A percentile compares a stretch with the other conserved stretches of the same genome.
phyloP scores from a whole-genome alignment of 805 yeast species.

The Candida koratica region DNA sequence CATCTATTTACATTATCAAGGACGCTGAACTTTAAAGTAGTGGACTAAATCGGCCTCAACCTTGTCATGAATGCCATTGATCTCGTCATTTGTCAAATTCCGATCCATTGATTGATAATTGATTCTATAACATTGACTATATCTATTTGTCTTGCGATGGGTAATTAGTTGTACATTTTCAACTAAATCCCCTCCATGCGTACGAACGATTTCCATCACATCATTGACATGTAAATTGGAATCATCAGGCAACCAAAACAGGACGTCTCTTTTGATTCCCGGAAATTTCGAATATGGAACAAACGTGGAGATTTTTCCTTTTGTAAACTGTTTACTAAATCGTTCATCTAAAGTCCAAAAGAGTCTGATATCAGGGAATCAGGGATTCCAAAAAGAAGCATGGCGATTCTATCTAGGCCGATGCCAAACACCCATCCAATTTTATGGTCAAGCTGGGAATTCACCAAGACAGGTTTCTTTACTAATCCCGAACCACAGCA shows the following conservation, averaged over 20 bases:
- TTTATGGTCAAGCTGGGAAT: constrained; percentile 63
- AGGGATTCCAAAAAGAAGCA: constrained; percentile 92
- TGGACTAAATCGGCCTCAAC: constrained; percentile 57
- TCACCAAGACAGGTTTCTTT: constrained; percentile 67
- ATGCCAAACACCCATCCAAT: constrained; percentile 98
- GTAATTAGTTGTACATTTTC: constrained; percentile 72
- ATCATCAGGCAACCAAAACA: constrained; percentile 77
- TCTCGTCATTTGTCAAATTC: constrained; percentile 78
- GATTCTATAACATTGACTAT: constrained; percentile 82
- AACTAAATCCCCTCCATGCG: constrained; percentile 79
- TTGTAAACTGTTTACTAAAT: constrained; percentile 66
- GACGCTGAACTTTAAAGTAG: constrained; percentile 56
- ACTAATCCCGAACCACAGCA: constrained; percentile 96
- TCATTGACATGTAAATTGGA: constrained; percentile 86
- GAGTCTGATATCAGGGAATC: constrained; percentile 92
- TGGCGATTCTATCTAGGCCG: constrained; percentile 92
- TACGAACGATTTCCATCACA: constrained; percentile 87
- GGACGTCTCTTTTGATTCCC: constrained; percentile 77
- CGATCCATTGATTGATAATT: constrained; percentile 96
- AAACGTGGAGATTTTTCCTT: constrained; percentile 65
- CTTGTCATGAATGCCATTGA: constrained; percentile 65
- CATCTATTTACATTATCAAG: too few species aligned
- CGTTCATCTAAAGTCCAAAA: constrained; percentile 87
- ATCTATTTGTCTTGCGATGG: constrained; percentile 76
- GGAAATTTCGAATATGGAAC: constrained; percentile 91